These are phyloP conservation scores for Penicillium corylophilum DNA, from an alignment of 2,329 filamentous ascomycete species.

Conservation along the genomic window DNA sequence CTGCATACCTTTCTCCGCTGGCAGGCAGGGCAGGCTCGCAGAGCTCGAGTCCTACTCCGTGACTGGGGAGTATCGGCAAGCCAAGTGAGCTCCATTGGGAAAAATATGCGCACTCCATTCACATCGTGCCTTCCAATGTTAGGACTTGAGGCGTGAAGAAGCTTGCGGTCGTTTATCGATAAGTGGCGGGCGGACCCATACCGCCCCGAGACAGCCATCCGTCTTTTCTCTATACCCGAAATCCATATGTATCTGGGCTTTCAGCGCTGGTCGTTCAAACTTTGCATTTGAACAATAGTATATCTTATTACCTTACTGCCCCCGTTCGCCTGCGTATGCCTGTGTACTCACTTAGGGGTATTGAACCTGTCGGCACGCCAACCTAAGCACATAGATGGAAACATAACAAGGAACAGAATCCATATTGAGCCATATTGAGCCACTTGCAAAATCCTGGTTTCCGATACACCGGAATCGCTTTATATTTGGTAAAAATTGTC, in stretches of 20 bases:
- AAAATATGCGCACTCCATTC: not conserved
- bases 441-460: not conserved
- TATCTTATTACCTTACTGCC: too few relatives aligned
- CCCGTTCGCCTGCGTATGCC: too few relatives aligned
- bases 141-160: not conserved
- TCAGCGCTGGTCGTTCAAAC: too few relatives aligned
- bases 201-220: not conserved
- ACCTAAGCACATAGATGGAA: too few relatives aligned
- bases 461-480: not conserved
- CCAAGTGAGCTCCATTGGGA: constrained; percentile 36
- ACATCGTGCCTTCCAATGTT: not conserved
- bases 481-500: not conserved
- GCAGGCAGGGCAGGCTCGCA: constrained; percentile 33
- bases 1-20: constrained; percentile 33
- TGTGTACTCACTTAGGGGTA: too few relatives aligned
- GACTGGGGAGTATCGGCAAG: constrained; percentile 35
- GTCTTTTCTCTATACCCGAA: not conserved
- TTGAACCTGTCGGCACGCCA: too few relatives aligned
- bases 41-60: constrained; percentile 31
- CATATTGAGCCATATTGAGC: not conserved
- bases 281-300: too few relatives aligned
- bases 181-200: not conserved
- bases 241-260: too few relatives aligned
- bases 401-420: too few relatives aligned
- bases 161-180: not conserved